Evolutionary conservation across 78 protist species (phyloP).

Genomic region (Pigoraptor vietnamica): DNA sequence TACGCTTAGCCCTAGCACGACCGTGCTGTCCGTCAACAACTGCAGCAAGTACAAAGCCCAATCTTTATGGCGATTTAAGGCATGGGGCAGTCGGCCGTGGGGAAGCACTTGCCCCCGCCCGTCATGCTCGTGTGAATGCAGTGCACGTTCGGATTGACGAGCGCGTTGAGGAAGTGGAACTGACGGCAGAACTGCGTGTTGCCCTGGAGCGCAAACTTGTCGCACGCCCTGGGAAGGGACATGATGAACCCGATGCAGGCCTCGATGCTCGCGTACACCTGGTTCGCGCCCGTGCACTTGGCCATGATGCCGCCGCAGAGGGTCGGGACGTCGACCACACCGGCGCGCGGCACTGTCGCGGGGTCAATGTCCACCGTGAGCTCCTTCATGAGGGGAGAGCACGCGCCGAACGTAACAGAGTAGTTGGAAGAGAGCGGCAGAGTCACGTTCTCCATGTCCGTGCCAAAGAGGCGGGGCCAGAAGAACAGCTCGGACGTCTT

Average conservation of each 20-base stretch:
- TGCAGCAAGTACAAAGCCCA: too few species aligned
- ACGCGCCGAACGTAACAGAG: neutral
- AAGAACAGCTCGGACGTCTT: neutral
- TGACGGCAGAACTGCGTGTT: neutral
- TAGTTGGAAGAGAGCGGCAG: neutral
- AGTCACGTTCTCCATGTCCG: neutral
- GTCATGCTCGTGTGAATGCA: neutral
- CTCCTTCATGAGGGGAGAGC: neutral
- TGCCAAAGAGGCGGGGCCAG: neutral
- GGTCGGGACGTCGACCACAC: neutral
- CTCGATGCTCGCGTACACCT: neutral
- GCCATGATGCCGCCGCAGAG: neutral
- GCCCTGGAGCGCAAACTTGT: neutral
- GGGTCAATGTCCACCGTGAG: neutral
- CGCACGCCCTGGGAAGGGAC: neutral
- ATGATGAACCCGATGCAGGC: neutral
- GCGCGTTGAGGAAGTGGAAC: neutral
- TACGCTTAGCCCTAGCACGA: too few species aligned
- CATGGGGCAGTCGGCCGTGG: neutral
- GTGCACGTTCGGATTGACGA: neutral
- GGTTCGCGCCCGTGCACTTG: neutral
- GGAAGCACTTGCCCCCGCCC: neutral
- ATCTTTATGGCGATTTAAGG: too few species aligned
- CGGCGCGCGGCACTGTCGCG: neutral
- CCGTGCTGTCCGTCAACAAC: too few species aligned